Evolutionary conservation across 257 asterid genomes (phyloP), one percentile per base, ranked within the genome.

Genomic region (Coffea eugenioides): DNA sequence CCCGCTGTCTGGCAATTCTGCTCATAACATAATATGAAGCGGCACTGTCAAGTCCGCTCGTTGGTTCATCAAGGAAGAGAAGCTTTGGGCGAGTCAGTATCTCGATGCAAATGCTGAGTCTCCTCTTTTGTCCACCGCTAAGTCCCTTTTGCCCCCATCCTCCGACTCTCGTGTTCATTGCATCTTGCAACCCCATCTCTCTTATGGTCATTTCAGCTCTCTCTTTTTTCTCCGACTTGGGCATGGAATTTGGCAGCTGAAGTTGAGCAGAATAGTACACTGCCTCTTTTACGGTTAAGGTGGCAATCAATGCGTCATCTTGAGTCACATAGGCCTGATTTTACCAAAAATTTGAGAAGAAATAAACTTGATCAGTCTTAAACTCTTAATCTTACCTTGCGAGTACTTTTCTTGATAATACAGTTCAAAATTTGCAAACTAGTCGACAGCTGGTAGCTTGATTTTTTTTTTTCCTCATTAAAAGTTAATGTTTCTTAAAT

Each of bases 31-130:
- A 80, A 54, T 72, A 84, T 1, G 87, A 84, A 13, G 87, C 87
- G 5, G 87, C 85, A 52, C 87, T 84, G 49, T 84, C 87, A 0
- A 84, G 84, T 21, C 87, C 87, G 2, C 87, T 84, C 27, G 87
- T 80, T 31, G 87, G 87, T 31, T 84, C 87, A n/a, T 80, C 87
- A 14, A 84, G 84, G 57, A 84, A 84, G 2, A 84, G 80, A 78
- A 84, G 85, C 25, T 75, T 43, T 20, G 87, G 87, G 10, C 85
- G 72, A 0, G 83, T 84, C 25, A 84, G 56, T 41, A 81, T 62
- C 70, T 84, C 87, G 16, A 81, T 81, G 75, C 87, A 84, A 69
- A 84, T 81, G 36, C 84, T 84, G 0, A 84, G 80, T 80, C 87
- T 84, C 69, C 84, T 73, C 73, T 80, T 77, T 45, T 84, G 85